A percentile compares a stretch with the other conserved stretches of the same genome.
Conservation (phyloP, 495 filamentous ascomycete genomes). For the Ascobolus immersus region DNA sequence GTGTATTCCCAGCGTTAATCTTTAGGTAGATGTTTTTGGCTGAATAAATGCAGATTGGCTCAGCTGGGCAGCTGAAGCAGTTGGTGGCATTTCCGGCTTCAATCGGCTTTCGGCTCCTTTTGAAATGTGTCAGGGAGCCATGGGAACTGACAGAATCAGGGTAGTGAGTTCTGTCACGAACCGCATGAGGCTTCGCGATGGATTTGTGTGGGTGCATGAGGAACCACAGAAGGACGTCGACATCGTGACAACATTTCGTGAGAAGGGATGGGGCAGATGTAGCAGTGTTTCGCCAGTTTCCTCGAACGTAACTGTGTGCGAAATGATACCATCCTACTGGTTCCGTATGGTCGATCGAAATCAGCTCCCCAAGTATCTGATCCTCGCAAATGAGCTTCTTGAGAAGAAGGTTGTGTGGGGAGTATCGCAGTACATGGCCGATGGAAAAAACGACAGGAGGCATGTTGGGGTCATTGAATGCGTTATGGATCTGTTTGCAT, state of each 20-base stretch:
- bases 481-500: slow-evolving; percentile 35
- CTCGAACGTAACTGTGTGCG: slow-evolving; percentile 71
- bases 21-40: slow-evolving; percentile 58
- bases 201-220: slow-evolving; percentile 35
- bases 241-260: slow-evolving; percentile 86
- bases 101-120: slow-evolving; percentile 41
- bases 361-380: slow-evolving; percentile 53
- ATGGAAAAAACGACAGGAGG: slow-evolving; percentile 47
- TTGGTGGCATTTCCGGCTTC: slow-evolving; percentile 57
- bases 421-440: slow-evolving; percentile 60
- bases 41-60: slow-evolving; percentile 52
- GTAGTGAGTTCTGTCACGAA: slow-evolving; percentile 29
- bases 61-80: slow-evolving; percentile 54
- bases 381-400: slow-evolving; percentile 51
- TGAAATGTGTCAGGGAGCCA: slow-evolving; percentile 52
- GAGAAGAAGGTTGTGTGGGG: slow-evolving; percentile 68
- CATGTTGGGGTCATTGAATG: slow-evolving; percentile 17
- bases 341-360: slow-evolving; percentile 73
- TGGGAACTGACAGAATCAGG: slow-evolving; percentile 46
- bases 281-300: slow-evolving; percentile 72
- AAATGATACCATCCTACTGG: slow-evolving; percentile 97
- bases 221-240: slow-evolving; percentile 78
- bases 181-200: slow-evolving; percentile 10
- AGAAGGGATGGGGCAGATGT: slow-evolving; percentile 50
- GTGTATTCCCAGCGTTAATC: slow-evolving; percentile 25